Evolutionary conservation across 176 grass and related monocot species (phyloP), one percentile per base, ranked within the genome.

Genomic region (Cocos nucifera): DNA sequence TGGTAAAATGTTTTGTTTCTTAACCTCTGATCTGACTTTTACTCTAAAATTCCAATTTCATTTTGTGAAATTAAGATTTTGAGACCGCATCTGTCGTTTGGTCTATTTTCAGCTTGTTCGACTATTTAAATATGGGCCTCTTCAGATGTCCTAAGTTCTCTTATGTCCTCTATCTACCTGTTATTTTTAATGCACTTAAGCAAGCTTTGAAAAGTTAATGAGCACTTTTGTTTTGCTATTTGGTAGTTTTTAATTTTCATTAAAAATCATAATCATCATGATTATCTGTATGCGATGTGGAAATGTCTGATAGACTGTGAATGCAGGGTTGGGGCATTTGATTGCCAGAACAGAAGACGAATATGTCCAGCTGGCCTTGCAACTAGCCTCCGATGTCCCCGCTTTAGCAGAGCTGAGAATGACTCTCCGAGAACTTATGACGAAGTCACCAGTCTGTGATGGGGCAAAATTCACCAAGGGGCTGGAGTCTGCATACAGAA

Each of bases 401-500:
- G 84, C 78, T 52, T 81, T 98, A 18, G 84, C 82, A 80, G 84
- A 92, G 29, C 67, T 98, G 48, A 82, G 93, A 72, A 76, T 74
- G 84, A 80, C 76, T 20, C 79, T 98, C 28, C 79, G 93, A 54
- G 93, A 85, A 15, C 73, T 86, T 53, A 98, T 98, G 93, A 69
- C 69, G 19, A 98, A 78, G 54, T 98, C 93, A 19, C 76, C 87
- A 14, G 69, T 98, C 15, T 98, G 88, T 59, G 80, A 98, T 57
- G 93, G 93, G 73, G 69, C 75, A 21, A 81, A 65, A 50, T 98
- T 98, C 70, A 71, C 75, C 58, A 69, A 64, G 0, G 84, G 88
- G 52, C 75, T 98, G 56, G 93, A 98, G 81, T 90, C 88, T 66
- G 73, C 84, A 30, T 98, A 92, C 73, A 82, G 87, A 57, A 76